Conservation (phyloP, 2,329 filamentous ascomycete species). For the Pseudocercospora fuligena region DNA sequence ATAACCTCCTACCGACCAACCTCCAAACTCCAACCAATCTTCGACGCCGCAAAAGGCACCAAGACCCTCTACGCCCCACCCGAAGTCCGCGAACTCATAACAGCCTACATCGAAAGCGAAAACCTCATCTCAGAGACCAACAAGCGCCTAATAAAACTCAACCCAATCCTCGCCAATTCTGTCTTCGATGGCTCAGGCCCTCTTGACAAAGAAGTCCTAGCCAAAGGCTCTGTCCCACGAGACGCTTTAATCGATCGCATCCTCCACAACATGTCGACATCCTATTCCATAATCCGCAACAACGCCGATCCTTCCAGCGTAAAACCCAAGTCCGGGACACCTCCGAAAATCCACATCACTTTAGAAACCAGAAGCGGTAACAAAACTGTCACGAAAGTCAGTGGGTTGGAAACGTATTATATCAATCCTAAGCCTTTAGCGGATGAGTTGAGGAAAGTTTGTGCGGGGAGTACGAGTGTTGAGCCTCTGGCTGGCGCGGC, state of each 20-base stretch:
- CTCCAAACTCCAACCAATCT: slow-evolving; percentile 60
- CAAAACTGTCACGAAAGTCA: slow-evolving; percentile 68
- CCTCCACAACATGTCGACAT: slow-evolving; percentile 59
- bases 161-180: slow-evolving; percentile 66
- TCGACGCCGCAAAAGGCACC: slow-evolving; percentile 55
- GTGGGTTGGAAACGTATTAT: slow-evolving; percentile 65
- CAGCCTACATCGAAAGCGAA: slow-evolving; percentile 63
- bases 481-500: slow-evolving; percentile 63
- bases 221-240: slow-evolving; percentile 62
- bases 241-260: slow-evolving; percentile 66
- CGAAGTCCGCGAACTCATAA: slow-evolving; percentile 63
- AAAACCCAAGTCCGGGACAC: slow-evolving; percentile 66
- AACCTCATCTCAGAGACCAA: slow-evolving; percentile 62
- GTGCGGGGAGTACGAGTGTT: slow-evolving; percentile 70
- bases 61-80: slow-evolving; percentile 60
- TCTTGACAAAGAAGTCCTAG: slow-evolving; percentile 61
- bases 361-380: slow-evolving; percentile 69
- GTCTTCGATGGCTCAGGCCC: slow-evolving; percentile 60
- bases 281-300: slow-evolving; percentile 62
- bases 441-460: slow-evolving; percentile 69
- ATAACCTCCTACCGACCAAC: slow-evolving; percentile 62
- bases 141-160: slow-evolving; percentile 64
- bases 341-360: slow-evolving; percentile 64
- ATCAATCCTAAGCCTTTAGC: slow-evolving; percentile 64
- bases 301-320: slow-evolving; percentile 46